Base-by-base conservation (phyloP, 2,329 filamentous ascomycete species). In the Fusarium odoratissimum region DNA sequence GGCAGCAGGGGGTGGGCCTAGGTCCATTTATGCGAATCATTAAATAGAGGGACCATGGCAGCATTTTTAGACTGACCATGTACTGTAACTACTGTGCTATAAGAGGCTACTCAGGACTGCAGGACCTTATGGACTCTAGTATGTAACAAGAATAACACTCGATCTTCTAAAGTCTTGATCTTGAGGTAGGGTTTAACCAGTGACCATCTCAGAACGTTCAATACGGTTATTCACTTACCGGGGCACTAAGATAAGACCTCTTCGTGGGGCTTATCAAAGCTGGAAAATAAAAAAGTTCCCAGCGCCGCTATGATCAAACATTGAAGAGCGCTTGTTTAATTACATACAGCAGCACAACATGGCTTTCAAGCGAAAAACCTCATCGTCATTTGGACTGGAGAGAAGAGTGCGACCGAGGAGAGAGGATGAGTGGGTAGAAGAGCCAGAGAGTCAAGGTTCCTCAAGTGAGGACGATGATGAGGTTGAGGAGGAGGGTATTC, bases 391-490 rank as follows among this genome's bases (percentile, higher is more conserved):
- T 11, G 81, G 80, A 16, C 76, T 86, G 4, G 82, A 84, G 67
- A 80, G 84, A 62, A 81, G 84, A 45, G 85, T 87, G 3, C 83
- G 83, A 40, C 80, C 83, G 3, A 80, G 85, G 52, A 83, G 78
- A 35, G 83, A 86, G 33, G 84, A 86, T 31, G 81, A 85, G 57
- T 83, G 82, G 74, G 81, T 85, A 42, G 69, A 80, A 10, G 82
- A 84, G 30, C 69, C 79, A 59, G 82, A 79, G 73, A 82, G 79
- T 19, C 80, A 80, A 14, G 70, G 69, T n/a, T 76, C 73, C 44
- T 75, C 74, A 30, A 76, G 75, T 21, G 72, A 71, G 31, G 78
- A 77, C 4, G 71, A 78, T 55, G 79, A 82, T 30, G 79, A 80
- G 17, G 73, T 76, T 3, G 79, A 79, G 25, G 78, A 78, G 44